Evolutionary conservation across 495 filamentous ascomycete species (phyloP), one percentile per base, ranked within the genome.

Genomic region (Staphylotrichum longicolle): DNA sequence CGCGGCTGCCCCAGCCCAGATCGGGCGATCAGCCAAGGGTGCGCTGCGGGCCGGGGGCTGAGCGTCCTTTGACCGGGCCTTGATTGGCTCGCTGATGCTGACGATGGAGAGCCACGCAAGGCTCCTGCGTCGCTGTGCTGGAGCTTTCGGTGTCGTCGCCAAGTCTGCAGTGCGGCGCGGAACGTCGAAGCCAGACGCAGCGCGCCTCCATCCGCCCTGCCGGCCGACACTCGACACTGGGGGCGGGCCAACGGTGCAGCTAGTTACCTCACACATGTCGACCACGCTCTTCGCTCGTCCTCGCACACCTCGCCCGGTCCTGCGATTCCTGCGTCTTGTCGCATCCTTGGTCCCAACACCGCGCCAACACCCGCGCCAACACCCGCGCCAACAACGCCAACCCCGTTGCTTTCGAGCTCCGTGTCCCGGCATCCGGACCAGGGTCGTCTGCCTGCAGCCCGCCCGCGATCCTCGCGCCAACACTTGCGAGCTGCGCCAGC

Each of bases 11-110:
- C 20, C 35, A 62, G 54, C 52, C 60, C 54, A 57, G 57, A 63
- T 65, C 66, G 57, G 62, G 63, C 55, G 63, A 65, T 65, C 63
- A 61, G 47, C 54, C 64, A 52, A 51, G 61, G 60, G 49, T 61
- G 46, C 34, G 58, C 60, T 67, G 61, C 54, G 44, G 60, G 55
- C 61, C 11, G 39, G 59, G 46, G 60, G 55, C 61, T 57, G 61
- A 68, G 66, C 61, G 9, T 37, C 49, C 59, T 41, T 15, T 37
- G 11, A 6, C 41, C 20, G 7, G 10, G 12, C 32, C 40, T 37
- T 62, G 60, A 66, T 68, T 68, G 66, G 66, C 8, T 20, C 46
- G 34, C 12, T 15, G 33, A 7, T n/a, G 52, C 46, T 63, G 60
- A 63, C 40, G 57, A 56, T 47, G 27, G 57, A 32, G 47, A 11